Evolutionary conservation across 176 grass and related monocot genomes (phyloP).

Genomic region (Echinochloa phyllopogon): DNA sequence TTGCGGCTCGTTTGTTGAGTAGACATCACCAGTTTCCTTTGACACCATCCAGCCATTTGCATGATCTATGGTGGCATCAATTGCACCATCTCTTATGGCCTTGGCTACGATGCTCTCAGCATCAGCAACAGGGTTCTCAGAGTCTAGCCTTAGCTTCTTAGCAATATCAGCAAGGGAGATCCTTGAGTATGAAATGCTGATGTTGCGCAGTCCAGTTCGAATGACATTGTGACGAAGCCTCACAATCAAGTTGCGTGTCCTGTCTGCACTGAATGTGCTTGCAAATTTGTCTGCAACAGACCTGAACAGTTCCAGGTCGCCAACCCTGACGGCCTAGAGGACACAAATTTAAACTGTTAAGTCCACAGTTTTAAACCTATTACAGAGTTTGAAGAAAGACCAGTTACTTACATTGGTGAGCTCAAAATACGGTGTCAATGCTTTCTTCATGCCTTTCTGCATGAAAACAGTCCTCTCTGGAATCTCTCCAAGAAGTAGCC

Average conservation of each 20-base stretch:
- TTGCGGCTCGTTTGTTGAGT: conserved; percentile 88
- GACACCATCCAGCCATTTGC: conserved; percentile 85
- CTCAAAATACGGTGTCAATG: conserved; percentile 87
- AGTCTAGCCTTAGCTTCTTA: conserved; percentile 72
- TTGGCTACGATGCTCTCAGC: conserved; percentile 90
- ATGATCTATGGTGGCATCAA: conserved; percentile 84
- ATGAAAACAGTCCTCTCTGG: conserved; percentile 92
- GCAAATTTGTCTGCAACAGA: conserved; percentile 77
- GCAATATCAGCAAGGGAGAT: conserved; percentile 83
- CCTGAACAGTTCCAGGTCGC: conserved; percentile 83
- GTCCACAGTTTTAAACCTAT: background rate
- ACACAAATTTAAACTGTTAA: conserved; percentile 26
- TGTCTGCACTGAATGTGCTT: conserved; percentile 73
- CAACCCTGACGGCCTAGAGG: conserved; percentile 74
- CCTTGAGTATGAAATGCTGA: conserved; percentile 81
- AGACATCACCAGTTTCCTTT: conserved; percentile 88
- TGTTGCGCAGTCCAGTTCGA: conserved; percentile 83
- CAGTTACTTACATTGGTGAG: conserved; percentile 73
- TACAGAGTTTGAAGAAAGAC: background rate
- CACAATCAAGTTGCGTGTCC: conserved; percentile 87
- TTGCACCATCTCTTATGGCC: conserved; percentile 86
- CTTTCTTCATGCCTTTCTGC: conserved; percentile 93
- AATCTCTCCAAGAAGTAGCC: conserved; percentile 85
- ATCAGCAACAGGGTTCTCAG: conserved; percentile 75
- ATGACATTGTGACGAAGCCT: conserved; percentile 90